Conservation (phyloP, 176 grass and related monocot genomes). For the Aegilops longissima region DNA sequence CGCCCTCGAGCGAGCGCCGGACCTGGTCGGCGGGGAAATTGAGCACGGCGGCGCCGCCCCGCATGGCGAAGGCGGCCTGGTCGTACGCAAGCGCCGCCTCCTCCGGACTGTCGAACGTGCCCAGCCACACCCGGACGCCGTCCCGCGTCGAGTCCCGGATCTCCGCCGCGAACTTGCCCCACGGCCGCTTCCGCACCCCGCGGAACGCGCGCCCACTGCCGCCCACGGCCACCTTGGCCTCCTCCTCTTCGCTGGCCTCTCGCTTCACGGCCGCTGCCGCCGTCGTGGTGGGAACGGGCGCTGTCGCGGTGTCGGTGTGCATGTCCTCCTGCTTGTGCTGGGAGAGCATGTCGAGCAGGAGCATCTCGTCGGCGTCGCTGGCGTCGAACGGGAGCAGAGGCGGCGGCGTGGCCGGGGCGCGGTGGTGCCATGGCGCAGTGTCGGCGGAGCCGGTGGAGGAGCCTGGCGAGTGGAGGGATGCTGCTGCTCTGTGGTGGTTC, state of each 20-base stretch:
- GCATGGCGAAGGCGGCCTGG: neutral
- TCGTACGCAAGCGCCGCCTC: neutral
- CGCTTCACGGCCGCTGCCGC: neutral
- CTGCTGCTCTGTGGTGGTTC: neutral
- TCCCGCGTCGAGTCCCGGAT: slow-evolving; percentile 47
- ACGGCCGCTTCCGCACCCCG: slow-evolving; percentile 63
- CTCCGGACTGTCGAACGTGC: no score
- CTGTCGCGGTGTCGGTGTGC: neutral
- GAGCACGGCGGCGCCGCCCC: neutral
- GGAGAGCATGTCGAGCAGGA: slow-evolving; percentile 32
- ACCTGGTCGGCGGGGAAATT: neutral
- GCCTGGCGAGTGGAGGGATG: slow-evolving; percentile 31
- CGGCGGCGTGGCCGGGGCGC: neutral
- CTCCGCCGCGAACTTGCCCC: slow-evolving; percentile 81
- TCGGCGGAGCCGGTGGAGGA: slow-evolving; percentile 42
- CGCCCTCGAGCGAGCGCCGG: neutral
- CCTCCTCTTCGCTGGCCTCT: neutral
- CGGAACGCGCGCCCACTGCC: neutral
- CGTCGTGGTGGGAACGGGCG: neutral
- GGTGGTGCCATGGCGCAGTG: slow-evolving; percentile 18
- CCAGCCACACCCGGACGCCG: neutral
- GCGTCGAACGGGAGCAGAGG: slow-evolving; percentile 36
- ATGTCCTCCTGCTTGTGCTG: neutral
- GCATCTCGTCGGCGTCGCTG: slow-evolving; percentile 48
- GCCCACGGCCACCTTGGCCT: neutral